Base-by-base conservation (phyloP, 2,329 filamentous ascomycete species). In the Xylaria hypoxylon region DNA sequence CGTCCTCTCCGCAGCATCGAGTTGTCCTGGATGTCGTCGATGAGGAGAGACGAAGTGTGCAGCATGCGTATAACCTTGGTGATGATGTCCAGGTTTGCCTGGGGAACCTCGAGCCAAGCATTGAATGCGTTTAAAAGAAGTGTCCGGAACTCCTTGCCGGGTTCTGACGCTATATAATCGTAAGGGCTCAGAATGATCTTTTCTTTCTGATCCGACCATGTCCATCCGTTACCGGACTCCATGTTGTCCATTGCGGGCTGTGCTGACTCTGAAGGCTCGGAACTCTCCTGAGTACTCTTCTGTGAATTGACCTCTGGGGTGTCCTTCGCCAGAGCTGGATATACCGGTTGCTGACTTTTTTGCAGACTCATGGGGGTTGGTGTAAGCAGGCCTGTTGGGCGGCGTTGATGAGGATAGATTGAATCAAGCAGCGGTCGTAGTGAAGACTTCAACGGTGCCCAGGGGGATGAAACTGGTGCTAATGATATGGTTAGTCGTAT, bases 21-120 rank as follows among this genome's bases (percentile, higher is more conserved):
- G 55, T 87, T 89, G 80, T 97, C 93, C 80, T 97, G 92, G 5
- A 97, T 93, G 78, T 97, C 94, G 80, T 96, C 93, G 67, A 96
- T 88, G 33, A 96, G 87, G 62, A 96, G 83, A 2, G 92, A 94
- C 3, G 93, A 90, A 40, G 93, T 94, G 80, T 96, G 93, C 47
- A 96, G 85, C 92, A 95, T 95, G 74, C 90, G 91, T 15, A 96
- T 88, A 3, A 94, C 92, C 69, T 87, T 88, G 22, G 90, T 95
- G 74, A 96, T 95, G 67, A 94, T 84, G 48, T 87, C 86, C 61
- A 96, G 84, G 72, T 87, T 89, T 65, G 88, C 85, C 8, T 85
- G 78, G 0, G 93, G 92, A 19, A 96, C 92, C 62, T 92, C 85
- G 19, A 96, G 82, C 90, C 91, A 94, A 56, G 85, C 84, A 76